A percentile compares a stretch with the other conserved stretches of the same genome.
These are phyloP conservation scores for Coemansia sp. DNA, from an alignment of 192 early-diverging fungal species.

Conservation along the genomic window DNA sequence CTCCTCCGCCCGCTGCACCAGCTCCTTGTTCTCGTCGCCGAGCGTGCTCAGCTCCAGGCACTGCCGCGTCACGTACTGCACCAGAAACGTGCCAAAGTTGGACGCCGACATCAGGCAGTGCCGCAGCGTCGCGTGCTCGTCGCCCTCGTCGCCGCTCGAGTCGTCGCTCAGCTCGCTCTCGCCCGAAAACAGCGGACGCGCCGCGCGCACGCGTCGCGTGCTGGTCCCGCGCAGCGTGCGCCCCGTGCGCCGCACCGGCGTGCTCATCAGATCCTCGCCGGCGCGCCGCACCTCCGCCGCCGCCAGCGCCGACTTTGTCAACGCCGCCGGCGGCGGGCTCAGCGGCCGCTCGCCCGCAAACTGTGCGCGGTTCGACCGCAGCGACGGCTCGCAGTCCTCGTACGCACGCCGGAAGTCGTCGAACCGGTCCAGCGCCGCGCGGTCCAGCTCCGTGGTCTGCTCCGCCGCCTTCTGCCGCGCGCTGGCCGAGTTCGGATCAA, in stretches of 20 bases:
- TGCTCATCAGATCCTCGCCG: conserved; percentile 46
- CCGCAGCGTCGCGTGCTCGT: conserved; percentile 33
- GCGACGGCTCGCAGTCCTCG: conserved; percentile 44
- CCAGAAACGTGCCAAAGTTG: conserved; percentile 43
- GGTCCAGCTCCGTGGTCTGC: conserved; percentile 15
- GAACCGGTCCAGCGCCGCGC: conserved; percentile 37
- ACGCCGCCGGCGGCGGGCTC: conserved; percentile 37
- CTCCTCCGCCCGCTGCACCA: conserved; percentile 20
- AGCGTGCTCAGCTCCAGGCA: conserved; percentile 31
- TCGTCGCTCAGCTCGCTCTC: conserved; percentile 26
- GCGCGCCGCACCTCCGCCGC: conserved; percentile 38
- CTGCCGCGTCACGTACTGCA: conserved; percentile 47
- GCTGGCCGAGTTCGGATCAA: conserved; percentile 14
- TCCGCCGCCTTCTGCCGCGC: conserved; percentile 21
- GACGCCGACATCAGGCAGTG: conserved; percentile 39
- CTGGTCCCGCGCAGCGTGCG: conserved; percentile 25
- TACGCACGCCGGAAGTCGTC: conserved; percentile 42
- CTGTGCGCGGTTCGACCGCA: conserved; percentile 35
- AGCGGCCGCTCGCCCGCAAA: conserved; percentile 45
- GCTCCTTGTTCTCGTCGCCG: conserved; percentile 24
- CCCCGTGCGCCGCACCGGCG: conserved; percentile 31
- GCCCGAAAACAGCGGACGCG: conserved; percentile 16
- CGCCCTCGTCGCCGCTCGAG: conserved; percentile 15
- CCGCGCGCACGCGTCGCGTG: conserved; percentile 32
- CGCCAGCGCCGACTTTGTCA: conserved; percentile 19